Evolutionary conservation across 1,284 basidiomycete species (phyloP), one percentile per base, ranked within the genome.

Genomic region (Cerioporus squamosus): DNA sequence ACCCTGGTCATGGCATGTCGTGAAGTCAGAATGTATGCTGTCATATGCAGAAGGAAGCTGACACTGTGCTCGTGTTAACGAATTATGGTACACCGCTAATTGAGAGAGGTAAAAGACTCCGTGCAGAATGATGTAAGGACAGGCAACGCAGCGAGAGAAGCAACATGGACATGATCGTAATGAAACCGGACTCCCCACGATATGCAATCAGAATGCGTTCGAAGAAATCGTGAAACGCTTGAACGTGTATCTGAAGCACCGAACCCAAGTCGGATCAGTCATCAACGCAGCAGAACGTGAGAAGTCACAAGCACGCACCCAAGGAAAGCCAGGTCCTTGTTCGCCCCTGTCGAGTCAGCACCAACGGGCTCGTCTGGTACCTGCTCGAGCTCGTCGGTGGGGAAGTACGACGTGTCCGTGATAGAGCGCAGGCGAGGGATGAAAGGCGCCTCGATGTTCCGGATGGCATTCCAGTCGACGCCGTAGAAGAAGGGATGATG

Each of bases 401-500:
- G 96, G 88, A 98, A 98, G 79, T 98, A 98, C 8, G 90, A 93
- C 2, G 95, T 98, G 72, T 98, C 96, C 22, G 95, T 97, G 70
- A 94, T 91, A 31, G 92, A 95, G 64, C 91, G 90, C 49, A 99
- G 81, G 61, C 91, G 93, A 3, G 97, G 97, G 22, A 98, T 93
- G 72, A 98, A 98, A 0, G 97, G 97, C 24, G 95, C 94, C 66
- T 97, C 94, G 62, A 98, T 98, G 63, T 93, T 86, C 38, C 96
- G 88, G 71, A 99, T 90, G 3, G 88, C 84, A 29, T 82, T 80
- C 96, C 96, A 99, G 76, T 97, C 96, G 22, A 97, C 97, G 38
- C 97, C 97, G 67, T 91, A 94, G 79, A 98, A 98, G 85, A 98
- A 98, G 2, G 94, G 87, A 75, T 99, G 97, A 10, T 84, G 82